These are phyloP conservation scores for Coemansia sp. DNA, from an alignment of 192 early-diverging fungal genomes.

Conservation along the genomic window DNA sequence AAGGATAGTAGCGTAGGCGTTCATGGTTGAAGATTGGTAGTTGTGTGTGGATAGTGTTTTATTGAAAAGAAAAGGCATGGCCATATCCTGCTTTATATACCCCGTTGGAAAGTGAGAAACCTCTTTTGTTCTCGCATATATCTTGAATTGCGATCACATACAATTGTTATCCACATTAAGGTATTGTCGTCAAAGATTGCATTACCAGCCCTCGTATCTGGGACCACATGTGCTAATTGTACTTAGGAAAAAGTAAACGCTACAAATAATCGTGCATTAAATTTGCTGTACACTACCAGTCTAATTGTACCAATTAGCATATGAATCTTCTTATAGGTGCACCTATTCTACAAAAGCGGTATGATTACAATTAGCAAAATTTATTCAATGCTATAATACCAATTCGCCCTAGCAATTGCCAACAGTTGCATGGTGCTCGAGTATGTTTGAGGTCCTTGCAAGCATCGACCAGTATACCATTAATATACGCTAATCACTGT, in stretches of 20 bases:
- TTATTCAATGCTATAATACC: background rate
- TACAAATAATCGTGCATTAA: background rate
- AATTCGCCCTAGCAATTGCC: background rate
- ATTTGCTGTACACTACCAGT: background rate
- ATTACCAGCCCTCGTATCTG: background rate
- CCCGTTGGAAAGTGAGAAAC: background rate
- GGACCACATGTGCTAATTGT: background rate
- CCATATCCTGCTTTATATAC: background rate
- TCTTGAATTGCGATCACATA: background rate
- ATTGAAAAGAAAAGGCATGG: background rate
- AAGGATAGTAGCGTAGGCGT: conserved; percentile 3
- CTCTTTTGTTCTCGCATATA: background rate
- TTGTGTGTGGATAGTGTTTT: background rate
- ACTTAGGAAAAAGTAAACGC: background rate
- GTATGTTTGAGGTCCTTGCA: background rate
- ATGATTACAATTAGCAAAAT: background rate
- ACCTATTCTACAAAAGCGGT: background rate
- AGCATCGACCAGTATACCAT: background rate
- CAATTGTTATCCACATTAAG: background rate
- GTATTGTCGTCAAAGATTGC: background rate
- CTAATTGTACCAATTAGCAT: background rate
- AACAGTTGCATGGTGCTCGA: background rate
- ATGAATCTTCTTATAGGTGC: background rate
- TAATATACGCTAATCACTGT: background rate
- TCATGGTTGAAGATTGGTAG: background rate